phyloP scores from a whole-genome alignment of 176 grass and related monocot species.

The Aegilops speltoides region DNA sequence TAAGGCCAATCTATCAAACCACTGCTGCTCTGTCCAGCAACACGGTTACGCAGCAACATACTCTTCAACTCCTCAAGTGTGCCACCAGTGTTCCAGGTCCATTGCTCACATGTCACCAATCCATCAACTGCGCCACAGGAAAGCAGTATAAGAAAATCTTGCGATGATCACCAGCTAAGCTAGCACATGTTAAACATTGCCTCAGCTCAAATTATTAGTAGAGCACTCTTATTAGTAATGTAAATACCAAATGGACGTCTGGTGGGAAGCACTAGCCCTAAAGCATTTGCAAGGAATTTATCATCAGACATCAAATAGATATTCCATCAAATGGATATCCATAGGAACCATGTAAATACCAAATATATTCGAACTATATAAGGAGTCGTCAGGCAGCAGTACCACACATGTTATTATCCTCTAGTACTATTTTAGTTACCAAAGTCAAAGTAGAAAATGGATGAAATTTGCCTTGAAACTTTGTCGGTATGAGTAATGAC shows the following conservation, averaged over 20 bases:
- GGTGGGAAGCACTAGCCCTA: background rate
- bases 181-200: background rate
- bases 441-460: background rate
- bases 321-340: background rate
- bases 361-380: background rate
- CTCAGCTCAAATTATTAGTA: background rate
- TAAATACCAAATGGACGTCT: background rate
- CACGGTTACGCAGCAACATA: slow-evolving; percentile 29
- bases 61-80: slow-evolving; percentile 41
- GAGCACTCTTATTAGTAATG: background rate
- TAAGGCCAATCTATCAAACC: slow-evolving; percentile 57
- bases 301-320: background rate
- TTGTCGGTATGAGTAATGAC: background rate
- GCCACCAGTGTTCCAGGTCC: slow-evolving; percentile 31
- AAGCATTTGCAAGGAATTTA: background rate
- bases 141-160: slow-evolving; percentile 33
- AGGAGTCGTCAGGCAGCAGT: background rate
- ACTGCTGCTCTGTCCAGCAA: slow-evolving; percentile 32
- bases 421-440: background rate
- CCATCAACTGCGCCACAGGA: slow-evolving; percentile 59
- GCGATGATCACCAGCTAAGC: background rate
- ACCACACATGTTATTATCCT: background rate
- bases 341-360: background rate
- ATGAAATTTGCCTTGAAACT: background rate
- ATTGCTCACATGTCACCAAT: slow-evolving; percentile 70